Evolutionary conservation across 495 filamentous ascomycete genomes (phyloP).

Genomic region (Haplographium delicatum): DNA sequence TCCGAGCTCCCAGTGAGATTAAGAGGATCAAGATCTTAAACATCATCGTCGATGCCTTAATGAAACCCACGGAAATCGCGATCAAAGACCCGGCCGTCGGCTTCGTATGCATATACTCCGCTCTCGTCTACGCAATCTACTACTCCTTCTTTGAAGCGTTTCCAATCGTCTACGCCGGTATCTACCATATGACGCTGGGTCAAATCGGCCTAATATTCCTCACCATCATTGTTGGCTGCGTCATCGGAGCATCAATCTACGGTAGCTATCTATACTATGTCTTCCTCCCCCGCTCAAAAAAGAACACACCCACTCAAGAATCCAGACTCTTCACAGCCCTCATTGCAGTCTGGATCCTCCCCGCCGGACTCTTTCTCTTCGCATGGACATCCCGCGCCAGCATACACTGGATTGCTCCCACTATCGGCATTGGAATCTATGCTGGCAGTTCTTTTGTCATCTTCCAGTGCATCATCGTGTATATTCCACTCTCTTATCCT

Average conservation of each 20-base stretch:
- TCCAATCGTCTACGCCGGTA: constrained; percentile 31
- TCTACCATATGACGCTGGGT: constrained; percentile 56
- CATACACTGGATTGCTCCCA: constrained; percentile 49
- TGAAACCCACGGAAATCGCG: constrained; percentile 54
- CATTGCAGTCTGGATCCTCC: constrained; percentile 40
- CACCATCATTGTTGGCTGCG: constrained; percentile 48
- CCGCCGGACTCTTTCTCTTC: constrained; percentile 55
- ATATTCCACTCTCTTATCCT: constrained; percentile 42
- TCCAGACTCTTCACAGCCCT: constrained; percentile 47
- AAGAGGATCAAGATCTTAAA: constrained; percentile 39
- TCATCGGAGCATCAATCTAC: constrained; percentile 45
- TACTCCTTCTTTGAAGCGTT: constrained; percentile 70
- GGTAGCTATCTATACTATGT: constrained; percentile 41
- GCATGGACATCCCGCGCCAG: constrained; percentile 49
- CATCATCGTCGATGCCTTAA: constrained; percentile 47
- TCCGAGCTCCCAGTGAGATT: constrained; percentile 44
- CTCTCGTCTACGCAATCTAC: constrained; percentile 58
- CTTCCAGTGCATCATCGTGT: constrained; percentile 70
- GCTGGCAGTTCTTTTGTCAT: constrained; percentile 46
- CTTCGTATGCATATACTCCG: constrained; percentile 54
- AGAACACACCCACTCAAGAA: constrained; percentile 41
- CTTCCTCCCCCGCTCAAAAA: constrained; percentile 38
- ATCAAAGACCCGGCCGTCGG: constrained; percentile 53
- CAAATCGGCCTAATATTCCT: constrained; percentile 57
- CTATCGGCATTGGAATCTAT: constrained; percentile 43